These are phyloP conservation scores for Parasarocladium wereldwijsianum DNA, from an alignment of 2,329 filamentous ascomycete genomes.

Conservation along the genomic window DNA sequence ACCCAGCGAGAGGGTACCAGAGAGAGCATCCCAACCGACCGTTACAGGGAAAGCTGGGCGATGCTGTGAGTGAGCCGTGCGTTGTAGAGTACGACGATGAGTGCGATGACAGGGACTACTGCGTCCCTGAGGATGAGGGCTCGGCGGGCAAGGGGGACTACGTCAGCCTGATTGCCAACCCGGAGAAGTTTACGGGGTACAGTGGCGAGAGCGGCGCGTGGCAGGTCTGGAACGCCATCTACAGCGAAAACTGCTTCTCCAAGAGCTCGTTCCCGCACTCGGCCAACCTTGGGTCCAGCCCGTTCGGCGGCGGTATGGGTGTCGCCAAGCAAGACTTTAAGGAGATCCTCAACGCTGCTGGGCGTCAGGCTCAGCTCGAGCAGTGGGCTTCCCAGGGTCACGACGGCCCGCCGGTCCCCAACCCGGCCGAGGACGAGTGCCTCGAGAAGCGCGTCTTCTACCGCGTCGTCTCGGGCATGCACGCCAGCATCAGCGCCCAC, in stretches of 20 bases:
- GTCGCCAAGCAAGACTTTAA: slow-evolving; percentile 46
- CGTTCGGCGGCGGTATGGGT: slow-evolving; percentile 21
- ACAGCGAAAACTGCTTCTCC: slow-evolving; percentile 92
- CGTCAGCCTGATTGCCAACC: slow-evolving; percentile 84
- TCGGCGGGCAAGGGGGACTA: slow-evolving; percentile 83
- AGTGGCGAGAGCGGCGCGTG: slow-evolving; percentile 67
- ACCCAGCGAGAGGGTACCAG: slow-evolving; percentile 65
- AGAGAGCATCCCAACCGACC: slow-evolving; percentile 57
- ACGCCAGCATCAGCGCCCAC: slow-evolving; percentile 92
- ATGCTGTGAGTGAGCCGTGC: slow-evolving; percentile 83
- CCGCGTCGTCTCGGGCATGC: slow-evolving; percentile 90
- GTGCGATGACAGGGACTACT: slow-evolving; percentile 93
- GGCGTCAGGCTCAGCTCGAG: slow-evolving; percentile 35
- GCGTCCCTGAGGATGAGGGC: slow-evolving; percentile 87
- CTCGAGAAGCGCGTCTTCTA: slow-evolving; percentile 99
- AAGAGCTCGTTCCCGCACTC: slow-evolving; percentile 48
- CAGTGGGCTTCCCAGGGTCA: slow-evolving; percentile 32
- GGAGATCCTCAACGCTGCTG: slow-evolving; percentile 43
- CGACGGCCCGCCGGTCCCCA: slow-evolving; percentile 32
- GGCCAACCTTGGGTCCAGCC: slow-evolving; percentile 33
- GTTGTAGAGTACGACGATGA: slow-evolving; percentile 96
- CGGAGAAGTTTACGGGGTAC: slow-evolving; percentile 92
- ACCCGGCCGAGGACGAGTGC: slow-evolving; percentile 72
- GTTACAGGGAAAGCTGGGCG: slow-evolving; percentile 68
- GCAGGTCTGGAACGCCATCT: slow-evolving; percentile 94